A percentile compares a stretch with the other conserved stretches of the same genome.
Conservation (phyloP, 768 basidiomycete species). For the Trametes gibbosa region DNA sequence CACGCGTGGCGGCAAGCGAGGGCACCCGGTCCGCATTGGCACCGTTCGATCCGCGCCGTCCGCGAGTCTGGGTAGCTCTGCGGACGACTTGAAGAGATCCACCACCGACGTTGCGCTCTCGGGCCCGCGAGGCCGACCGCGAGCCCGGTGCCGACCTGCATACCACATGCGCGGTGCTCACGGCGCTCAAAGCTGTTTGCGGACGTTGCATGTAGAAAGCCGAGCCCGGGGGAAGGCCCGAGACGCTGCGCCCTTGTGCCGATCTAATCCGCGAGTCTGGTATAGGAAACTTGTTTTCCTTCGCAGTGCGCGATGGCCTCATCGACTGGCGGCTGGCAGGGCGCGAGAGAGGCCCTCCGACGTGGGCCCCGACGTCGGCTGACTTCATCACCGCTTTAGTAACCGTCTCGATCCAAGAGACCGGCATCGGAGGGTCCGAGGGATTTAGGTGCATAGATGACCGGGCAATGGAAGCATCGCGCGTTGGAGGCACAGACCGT, state of each 20-base stretch:
- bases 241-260: constrained; percentile 11
- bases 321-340: constrained; percentile 16
- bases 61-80: constrained; percentile 17
- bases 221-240: constrained; percentile 18
- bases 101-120: constrained; percentile 19
- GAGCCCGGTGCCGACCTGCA: constrained; percentile 73
- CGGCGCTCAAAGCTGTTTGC: constrained; percentile 36
- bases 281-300: constrained; percentile 28
- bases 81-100: constrained; percentile 10
- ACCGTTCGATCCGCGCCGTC: constrained; percentile 20
- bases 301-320: constrained; percentile 23
- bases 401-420: constrained; percentile 72
- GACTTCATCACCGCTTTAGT: constrained; percentile 57
- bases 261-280: constrained; percentile 27
- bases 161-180: constrained; percentile 55
- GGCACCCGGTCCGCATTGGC: constrained; percentile 44
- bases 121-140: constrained; percentile 48
- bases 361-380: constrained; percentile 45
- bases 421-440: constrained; percentile 52
- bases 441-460: constrained; percentile 2
- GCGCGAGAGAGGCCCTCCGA: constrained; percentile 37
- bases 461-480: constrained; percentile 15
- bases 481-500: constrained; percentile 8
- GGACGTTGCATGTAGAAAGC: constrained; percentile 29
- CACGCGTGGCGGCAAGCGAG: constrained; percentile 56